Evolutionary conservation across 1,284 basidiomycete species (phyloP).

Genomic region (Heterobasidion irregulare): DNA sequence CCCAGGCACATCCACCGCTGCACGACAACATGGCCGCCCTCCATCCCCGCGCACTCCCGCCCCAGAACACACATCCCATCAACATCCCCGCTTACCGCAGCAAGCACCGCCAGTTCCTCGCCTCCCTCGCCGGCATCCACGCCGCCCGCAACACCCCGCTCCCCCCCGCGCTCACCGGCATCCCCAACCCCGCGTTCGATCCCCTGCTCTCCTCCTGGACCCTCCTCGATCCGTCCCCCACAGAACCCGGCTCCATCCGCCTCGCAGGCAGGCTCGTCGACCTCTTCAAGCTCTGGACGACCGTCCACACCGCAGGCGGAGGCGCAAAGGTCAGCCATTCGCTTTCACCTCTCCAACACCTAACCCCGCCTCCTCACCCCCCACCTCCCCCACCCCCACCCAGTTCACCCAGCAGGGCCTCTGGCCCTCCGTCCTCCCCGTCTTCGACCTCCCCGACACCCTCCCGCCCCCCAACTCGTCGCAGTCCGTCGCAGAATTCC

Average conservation of each 20-base stretch:
- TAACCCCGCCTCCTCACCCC: background rate
- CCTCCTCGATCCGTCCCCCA: conserved; percentile 43
- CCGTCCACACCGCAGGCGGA: conserved; percentile 51
- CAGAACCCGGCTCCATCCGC: conserved; percentile 52
- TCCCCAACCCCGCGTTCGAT: conserved; percentile 49
- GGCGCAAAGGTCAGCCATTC: conserved; percentile 41
- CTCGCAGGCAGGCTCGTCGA: conserved; percentile 75
- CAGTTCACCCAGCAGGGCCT: conserved; percentile 34
- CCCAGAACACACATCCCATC: conserved; percentile 10
- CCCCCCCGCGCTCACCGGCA: conserved; percentile 56
- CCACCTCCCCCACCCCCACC: conserved; percentile 2
- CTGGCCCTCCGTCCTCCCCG: conserved; percentile 42
- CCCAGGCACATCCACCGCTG: conserved; percentile 25
- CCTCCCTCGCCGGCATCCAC: conserved; percentile 49
- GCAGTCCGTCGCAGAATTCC: conserved; percentile 36
- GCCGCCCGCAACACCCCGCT: conserved; percentile 45
- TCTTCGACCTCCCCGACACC: conserved; percentile 60
- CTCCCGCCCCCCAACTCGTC: conserved; percentile 34
- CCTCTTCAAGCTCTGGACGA: conserved; percentile 60
- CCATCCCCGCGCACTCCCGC: conserved; percentile 17
- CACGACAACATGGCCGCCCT: conserved; percentile 18
- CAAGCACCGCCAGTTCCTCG: conserved; percentile 50
- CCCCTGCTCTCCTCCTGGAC: conserved; percentile 53
- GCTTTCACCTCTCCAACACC: conserved; percentile 2
- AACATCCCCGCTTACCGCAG: conserved; percentile 27